Evolutionary conservation across 441 rosid species (phyloP), one percentile per base, ranked within the genome.

Genomic region (Isatis lusitanica): DNA sequence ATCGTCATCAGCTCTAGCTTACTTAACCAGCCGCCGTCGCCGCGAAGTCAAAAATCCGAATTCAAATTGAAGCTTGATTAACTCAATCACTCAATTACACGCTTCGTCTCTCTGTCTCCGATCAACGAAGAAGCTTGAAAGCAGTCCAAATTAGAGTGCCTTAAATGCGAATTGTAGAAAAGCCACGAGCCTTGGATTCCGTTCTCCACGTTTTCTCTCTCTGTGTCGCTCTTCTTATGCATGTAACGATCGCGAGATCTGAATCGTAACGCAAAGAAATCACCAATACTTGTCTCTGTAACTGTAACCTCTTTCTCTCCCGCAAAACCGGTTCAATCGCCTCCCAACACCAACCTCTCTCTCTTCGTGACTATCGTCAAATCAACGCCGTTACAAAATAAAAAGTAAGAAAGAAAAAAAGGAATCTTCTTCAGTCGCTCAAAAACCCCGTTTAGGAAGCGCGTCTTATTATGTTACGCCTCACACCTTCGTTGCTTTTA

Each of bases 221-320:
- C 26, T 16, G 9, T 18, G 9, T 16, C 24, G 6, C 43, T 13
- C 2, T 40, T 71, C 48, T 71, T 47, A 24, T 36, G 63, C 63
- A 73, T 21, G 79, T 67, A 79, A 83, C 76, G 77, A 82, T 69
- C 72, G 72, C 21, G 71, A 81, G 85, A 85, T 84, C 82, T 74
- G 79, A 84, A 74, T 62, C 73, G 87, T 78, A 82, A 83, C 84
- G 75, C 76, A 74, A 78, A 5, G 21, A 66, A 81, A 71, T 80
- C 69, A 61, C 71, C 78, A 63, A 50, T 51, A 30, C 40, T 12
- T 28, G 9, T 24, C 58, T 28, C 51, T 55, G 66, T 15, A 75
- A 67, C 88, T 70, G 87, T 85, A 70, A 80, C 74, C 80, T 58
- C 70, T 63, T 21, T 21, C 53, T 73, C 33, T 72, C 66, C 68